Evolutionary conservation across 1,284 basidiomycete species (phyloP).

Genomic region (Rhodotorula sp.): DNA sequence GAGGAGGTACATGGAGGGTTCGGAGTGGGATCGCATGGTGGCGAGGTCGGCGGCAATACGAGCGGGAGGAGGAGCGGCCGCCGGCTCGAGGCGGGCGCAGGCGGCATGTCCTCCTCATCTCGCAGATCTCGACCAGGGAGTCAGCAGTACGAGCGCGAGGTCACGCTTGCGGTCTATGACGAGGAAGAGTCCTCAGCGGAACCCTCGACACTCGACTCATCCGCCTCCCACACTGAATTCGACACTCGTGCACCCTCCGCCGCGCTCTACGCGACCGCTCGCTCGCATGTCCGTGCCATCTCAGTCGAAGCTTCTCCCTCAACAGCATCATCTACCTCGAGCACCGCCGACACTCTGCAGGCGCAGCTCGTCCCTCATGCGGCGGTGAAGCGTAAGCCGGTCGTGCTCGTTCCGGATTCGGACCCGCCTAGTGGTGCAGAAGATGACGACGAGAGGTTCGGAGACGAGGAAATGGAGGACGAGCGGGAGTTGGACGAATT

Average conservation of each 20-base stretch:
- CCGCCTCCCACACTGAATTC: background rate
- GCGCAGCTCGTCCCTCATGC: constrained; percentile 9
- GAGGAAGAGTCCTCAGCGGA: background rate
- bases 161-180: background rate
- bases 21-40: background rate
- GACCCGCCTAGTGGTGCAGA: background rate
- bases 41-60: background rate
- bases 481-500: constrained; percentile 1
- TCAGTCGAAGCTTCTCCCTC: background rate
- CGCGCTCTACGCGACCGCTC: background rate
- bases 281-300: no score
- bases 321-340: background rate
- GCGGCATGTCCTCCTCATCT: background rate
- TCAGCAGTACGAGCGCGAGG: background rate
- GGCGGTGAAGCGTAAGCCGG: background rate
- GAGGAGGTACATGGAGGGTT: constrained; percentile 1
- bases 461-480: background rate
- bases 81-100: background rate
- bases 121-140: background rate
- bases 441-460: constrained; percentile 3
- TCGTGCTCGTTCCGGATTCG: constrained; percentile 26
- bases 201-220: background rate
- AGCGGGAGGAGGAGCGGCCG: background rate
- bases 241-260: background rate
- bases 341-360: constrained; percentile 7